Evolutionary conservation across 768 basidiomycete genomes (phyloP).

Genomic region (Mycena alexandri): DNA sequence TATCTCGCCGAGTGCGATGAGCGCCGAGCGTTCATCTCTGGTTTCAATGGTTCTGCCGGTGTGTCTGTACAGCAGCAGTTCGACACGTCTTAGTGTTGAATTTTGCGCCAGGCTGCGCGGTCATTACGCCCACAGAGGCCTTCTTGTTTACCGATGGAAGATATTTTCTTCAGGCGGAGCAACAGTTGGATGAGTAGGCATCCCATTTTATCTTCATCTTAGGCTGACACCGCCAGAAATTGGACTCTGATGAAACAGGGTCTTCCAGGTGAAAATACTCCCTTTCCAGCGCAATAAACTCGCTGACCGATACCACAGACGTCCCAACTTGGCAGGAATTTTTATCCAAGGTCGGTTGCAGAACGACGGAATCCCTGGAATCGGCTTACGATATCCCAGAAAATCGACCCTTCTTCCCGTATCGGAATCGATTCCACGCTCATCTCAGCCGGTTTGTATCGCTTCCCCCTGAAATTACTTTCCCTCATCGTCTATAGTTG

Average conservation of each 20-base stretch:
- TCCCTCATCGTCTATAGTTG: slow-evolving; percentile 54
- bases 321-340: slow-evolving; percentile 94
- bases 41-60: slow-evolving; percentile 96
- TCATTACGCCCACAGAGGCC: slow-evolving; percentile 79
- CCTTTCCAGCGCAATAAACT: slow-evolving; percentile 5
- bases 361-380: neutral
- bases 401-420: slow-evolving; percentile 69
- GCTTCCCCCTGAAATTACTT: neutral
- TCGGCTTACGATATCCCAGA: slow-evolving; percentile 51
- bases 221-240: slow-evolving; percentile 61
- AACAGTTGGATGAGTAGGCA: slow-evolving; percentile 86
- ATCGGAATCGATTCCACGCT: slow-evolving; percentile 89
- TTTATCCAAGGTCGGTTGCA: slow-evolving; percentile 68
- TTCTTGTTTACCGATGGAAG: slow-evolving; percentile 95
- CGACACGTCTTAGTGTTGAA: slow-evolving; percentile 26
- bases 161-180: slow-evolving; percentile 92
- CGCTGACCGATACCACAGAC: slow-evolving; percentile 56
- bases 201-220: neutral
- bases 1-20: slow-evolving; percentile 89
- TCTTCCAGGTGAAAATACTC: slow-evolving; percentile 68
- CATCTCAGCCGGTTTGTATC: slow-evolving; percentile 68
- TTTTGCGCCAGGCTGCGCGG: slow-evolving; percentile 73
- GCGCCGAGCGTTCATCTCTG: slow-evolving; percentile 89
- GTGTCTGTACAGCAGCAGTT: slow-evolving; percentile 34
- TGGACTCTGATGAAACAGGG: slow-evolving; percentile 97